A percentile compares a stretch with the other conserved stretches of the same genome.
Evolutionary conservation across 371 early-diverging fungal genomes (phyloP).

Genomic region (Saksenaea vasiformis): DNA sequence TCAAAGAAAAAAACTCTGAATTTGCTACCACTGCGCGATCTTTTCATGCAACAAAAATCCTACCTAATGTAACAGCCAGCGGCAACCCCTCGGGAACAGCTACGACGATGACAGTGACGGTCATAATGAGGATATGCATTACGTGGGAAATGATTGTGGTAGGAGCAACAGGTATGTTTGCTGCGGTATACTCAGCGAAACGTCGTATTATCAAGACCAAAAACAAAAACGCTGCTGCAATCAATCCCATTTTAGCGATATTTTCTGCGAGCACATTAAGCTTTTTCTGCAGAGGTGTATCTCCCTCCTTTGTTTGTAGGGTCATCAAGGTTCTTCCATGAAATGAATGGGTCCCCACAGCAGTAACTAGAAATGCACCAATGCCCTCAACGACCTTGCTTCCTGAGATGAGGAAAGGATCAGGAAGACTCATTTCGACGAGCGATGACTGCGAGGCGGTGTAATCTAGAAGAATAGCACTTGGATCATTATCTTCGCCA

Average conservation of each 20-base stretch:
- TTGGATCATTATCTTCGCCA: background rate
- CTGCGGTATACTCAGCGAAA: slow-evolving; percentile 35
- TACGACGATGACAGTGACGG: slow-evolving; percentile 76
- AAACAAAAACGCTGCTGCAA: slow-evolving; percentile 70
- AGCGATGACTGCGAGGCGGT: background rate
- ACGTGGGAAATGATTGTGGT: slow-evolving; percentile 46
- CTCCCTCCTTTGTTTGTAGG: slow-evolving; percentile 53
- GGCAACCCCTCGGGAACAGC: slow-evolving; percentile 87
- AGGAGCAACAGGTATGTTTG: slow-evolving; percentile 15
- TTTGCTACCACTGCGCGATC: too few relatives aligned
- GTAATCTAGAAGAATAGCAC: background rate
- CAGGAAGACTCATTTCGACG: slow-evolving; percentile 19
- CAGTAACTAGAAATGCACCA: slow-evolving; percentile 68
- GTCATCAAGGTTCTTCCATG: slow-evolving; percentile 82
- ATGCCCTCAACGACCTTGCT: slow-evolving; percentile 80
- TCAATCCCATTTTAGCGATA: slow-evolving; percentile 72
- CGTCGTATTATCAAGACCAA: slow-evolving; percentile 65
- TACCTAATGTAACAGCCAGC: slow-evolving; percentile 71
- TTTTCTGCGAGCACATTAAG: slow-evolving; percentile 66
- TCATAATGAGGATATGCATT: slow-evolving; percentile 64
- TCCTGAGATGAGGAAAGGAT: slow-evolving; percentile 76
- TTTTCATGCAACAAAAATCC: background rate
- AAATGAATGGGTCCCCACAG: slow-evolving; percentile 72
- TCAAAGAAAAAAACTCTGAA: too few relatives aligned
- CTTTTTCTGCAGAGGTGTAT: slow-evolving; percentile 74